Evolutionary conservation across 2,329 filamentous ascomycete species (phyloP), one percentile per base, ranked within the genome.

Genomic region (Trichoderma sp.): DNA sequence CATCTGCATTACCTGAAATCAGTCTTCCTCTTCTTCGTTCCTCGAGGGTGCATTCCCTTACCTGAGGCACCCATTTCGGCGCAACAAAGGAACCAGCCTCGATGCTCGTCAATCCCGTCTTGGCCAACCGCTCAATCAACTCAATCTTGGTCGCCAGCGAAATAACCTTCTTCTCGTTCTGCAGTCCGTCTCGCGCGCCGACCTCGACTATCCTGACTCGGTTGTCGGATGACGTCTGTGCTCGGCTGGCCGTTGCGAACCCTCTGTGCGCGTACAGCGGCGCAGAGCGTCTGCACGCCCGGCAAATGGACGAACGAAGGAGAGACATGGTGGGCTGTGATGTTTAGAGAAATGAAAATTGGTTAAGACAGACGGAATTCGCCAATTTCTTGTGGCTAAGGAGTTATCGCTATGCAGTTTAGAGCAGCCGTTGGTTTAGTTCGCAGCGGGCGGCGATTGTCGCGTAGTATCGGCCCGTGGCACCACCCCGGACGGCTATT

Each of bases 1-100:
- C 92, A 95, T 94, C 90, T 93, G 65, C 14, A 65, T 43, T 39
- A 68, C 37, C 13, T 24, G 70, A 26, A 56, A 13, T 75, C 67
- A 75, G 70, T 8, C 30, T 11, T 37, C 24, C 21, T 13, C 10
- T 28, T 37, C n/a, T 32, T 11, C 16, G 2, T 39, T 28, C 2
- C 24, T 13, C 28, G 13, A 14, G 7, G 37, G 6, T 21, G 2
- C 26, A 3, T 24, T 59, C 21, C 10, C 77, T 71, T 74, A 93
- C 88, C 84, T 96, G 93, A 4, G 93, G 93, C 60, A 94, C 90
- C 87, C 91, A 94, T 86, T 92, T 93, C 1, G 93, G 91, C 58
- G 91, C 87, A 11, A 96, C 93, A 75, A 96, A 93, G 1, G 91
- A 92, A 0, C 92, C 93, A 21, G 91, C 89, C 78, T 96, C 93